Evolutionary conservation across 106 monocot genomes (phyloP), one percentile per base, ranked within the genome.

Genomic region (Chionographis japonica): DNA sequence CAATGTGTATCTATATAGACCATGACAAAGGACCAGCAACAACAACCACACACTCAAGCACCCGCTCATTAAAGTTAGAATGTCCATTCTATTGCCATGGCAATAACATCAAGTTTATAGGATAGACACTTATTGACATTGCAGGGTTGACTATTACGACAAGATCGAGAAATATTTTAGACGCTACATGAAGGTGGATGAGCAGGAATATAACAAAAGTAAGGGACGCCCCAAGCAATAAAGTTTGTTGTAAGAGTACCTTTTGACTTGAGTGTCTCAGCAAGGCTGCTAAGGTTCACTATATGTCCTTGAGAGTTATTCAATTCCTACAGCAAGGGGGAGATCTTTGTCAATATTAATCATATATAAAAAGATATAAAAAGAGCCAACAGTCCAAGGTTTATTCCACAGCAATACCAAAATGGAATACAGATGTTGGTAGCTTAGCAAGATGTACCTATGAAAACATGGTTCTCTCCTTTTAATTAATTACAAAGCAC

Each of bases 261-360:
- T 86, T 70, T 78, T 46, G 72, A 57, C 72, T 94, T 94, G 40
- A 94, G 84, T 51, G 67, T 42, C 40, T 86, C 89, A 66, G 86
- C 93, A 68, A 94, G 72, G 54, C 66, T 73, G 13, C n/a, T 51
- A 52, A 67, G 40, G 73, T 72, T 75, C 57, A 86, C 20, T 3
- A 37, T 74, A 62, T 84, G 62, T 37, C 17, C 61, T 60, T 73
- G 60, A 36, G 78, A 78, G 54, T 79, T 79, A 69, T 84, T 76
- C 53, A 89, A 73, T 12, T 83, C 93, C 92, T 93, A 43, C 12
- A 19, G 54, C 53, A 74, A 66, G 8, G 57, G 18, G 37, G 52
- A 52, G 37, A 68, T 7, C 8, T 8, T 42, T 53, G 11, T 60
- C 36, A 54, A 6, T n/a, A 2, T 11, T 6, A 67, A 52, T 13